Percentiles rank a stretch among this genome's conserved stretches.
Conservation (phyloP, 2,329 filamentous ascomycete species). For the Erysiphe neolycopersici region DNA sequence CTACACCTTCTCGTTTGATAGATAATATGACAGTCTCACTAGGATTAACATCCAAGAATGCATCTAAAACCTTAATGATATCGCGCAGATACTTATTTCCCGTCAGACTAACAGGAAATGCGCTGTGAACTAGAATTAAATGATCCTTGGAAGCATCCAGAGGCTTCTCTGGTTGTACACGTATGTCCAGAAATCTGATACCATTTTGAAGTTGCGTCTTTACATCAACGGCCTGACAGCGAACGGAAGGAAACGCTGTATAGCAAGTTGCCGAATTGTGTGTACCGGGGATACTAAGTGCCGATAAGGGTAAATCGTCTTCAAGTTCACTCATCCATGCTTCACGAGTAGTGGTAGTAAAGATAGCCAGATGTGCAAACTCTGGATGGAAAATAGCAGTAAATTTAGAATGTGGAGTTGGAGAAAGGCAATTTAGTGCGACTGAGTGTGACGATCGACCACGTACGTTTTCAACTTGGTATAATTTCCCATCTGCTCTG, state of each 20-base stretch:
- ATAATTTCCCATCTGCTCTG: conserved; percentile 32
- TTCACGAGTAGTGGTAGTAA: conserved; percentile 40
- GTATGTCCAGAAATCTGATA: conserved; percentile 80
- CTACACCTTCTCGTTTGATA: conserved; percentile 74
- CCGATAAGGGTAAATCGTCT: conserved; percentile 45
- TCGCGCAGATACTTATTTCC: conserved; percentile 55
- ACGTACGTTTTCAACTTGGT: conserved; percentile 42
- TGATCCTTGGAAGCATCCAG: conserved; percentile 32
- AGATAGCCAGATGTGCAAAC: conserved; percentile 31
- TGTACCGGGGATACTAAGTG: conserved; percentile 76
- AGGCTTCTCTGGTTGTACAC: conserved; percentile 39
- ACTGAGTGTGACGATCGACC: conserved; percentile 31
- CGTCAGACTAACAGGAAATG: conserved; percentile 65
- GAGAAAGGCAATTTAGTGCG: conserved; percentile 29
- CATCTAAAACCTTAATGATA: conserved; percentile 41
- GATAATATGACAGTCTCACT: conserved; percentile 66
- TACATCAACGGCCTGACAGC: conserved; percentile 64
- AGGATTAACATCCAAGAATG: conserved; percentile 52
- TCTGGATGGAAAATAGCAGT: conserved; percentile 38
- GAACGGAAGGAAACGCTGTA: conserved; percentile 67
- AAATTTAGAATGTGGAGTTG: conserved; percentile 25
- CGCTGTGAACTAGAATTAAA: conserved; percentile 65
- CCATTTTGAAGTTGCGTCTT: conserved; percentile 63
- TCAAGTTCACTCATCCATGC: conserved; percentile 60
- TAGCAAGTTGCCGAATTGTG: conserved; percentile 82